Percentiles rank a stretch among this genome's conserved stretches.
Conservation (phyloP, 2,329 filamentous ascomycete genomes). For the Blastomyces parvus region DNA sequence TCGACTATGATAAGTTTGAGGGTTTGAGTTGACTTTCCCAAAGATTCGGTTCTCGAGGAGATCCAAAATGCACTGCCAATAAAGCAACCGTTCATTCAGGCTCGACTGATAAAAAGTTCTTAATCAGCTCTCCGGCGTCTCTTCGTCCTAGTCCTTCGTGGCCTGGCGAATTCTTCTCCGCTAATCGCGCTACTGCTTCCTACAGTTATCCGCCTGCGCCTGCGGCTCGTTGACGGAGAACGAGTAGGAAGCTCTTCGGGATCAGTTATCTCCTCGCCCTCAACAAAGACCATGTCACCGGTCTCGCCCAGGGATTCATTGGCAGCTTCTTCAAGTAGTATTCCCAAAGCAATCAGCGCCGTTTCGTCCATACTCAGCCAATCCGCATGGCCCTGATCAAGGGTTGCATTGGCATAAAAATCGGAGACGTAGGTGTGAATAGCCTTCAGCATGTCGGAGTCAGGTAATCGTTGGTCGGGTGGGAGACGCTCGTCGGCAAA, state of each 20-base stretch:
- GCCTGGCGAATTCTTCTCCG: constrained; percentile 1
- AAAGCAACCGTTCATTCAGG: neutral
- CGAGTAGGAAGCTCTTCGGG: constrained; percentile 16
- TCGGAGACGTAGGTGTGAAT: constrained; percentile 50
- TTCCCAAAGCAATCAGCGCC: constrained; percentile 50
- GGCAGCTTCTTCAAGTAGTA: constrained; percentile 51
- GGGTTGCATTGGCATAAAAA: constrained; percentile 39
- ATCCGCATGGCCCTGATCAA: constrained; percentile 29
- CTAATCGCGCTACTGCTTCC: constrained; percentile 8
- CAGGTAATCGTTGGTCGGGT: constrained; percentile 38
- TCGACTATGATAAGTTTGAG: neutral
- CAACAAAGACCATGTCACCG: constrained; percentile 50
- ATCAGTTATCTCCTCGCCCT: constrained; percentile 32
- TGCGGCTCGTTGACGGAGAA: constrained; percentile 9
- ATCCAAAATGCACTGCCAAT: neutral
- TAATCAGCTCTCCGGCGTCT: neutral
- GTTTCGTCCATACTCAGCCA: constrained; percentile 53
- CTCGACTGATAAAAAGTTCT: neutral
- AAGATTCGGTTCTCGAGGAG: neutral
- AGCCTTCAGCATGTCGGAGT: constrained; percentile 48
- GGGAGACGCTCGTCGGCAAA: constrained; percentile 42
- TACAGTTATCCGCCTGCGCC: constrained; percentile 19
- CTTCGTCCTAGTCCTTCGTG: constrained; percentile 1
- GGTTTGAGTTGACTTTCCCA: neutral
- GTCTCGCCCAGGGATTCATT: constrained; percentile 45